These are phyloP conservation scores for Juglanconis juglandina DNA, from an alignment of 2,329 filamentous ascomycete species.

Conservation along the genomic window DNA sequence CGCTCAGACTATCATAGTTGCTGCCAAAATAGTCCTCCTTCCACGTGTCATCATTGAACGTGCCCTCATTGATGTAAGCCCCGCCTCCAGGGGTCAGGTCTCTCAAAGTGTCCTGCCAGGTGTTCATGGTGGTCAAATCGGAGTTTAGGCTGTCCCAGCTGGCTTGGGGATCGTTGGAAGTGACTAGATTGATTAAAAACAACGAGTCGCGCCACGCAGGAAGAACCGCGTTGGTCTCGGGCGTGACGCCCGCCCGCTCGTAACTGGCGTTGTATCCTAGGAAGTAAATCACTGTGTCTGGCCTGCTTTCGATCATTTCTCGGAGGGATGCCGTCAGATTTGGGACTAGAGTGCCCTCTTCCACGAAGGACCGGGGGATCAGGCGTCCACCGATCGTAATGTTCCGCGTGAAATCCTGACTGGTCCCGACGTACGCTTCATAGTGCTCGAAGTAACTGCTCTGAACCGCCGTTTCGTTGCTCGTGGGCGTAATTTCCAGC, in stretches of 20 bases:
- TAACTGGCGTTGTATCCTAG: background rate
- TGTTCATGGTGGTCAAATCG: conserved; percentile 21
- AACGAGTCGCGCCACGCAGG: conserved; percentile 35
- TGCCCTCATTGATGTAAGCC: conserved; percentile 30
- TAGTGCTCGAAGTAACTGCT: conserved; percentile 30
- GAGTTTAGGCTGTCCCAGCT: conserved; percentile 17
- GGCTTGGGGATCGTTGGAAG: conserved; percentile 21
- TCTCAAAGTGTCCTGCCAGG: conserved; percentile 26
- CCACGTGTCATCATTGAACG: conserved; percentile 29
- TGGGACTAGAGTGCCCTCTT: background rate
- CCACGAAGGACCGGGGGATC: conserved; percentile 26
- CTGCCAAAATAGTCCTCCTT: conserved; percentile 27
- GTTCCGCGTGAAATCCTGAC: conserved; percentile 28
- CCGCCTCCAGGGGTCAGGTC: conserved; percentile 18
- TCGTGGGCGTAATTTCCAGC: conserved; percentile 24
- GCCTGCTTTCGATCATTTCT: background rate
- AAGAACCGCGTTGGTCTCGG: conserved; percentile 31
- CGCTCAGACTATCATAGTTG: conserved; percentile 24
- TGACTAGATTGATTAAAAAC: conserved; percentile 29
- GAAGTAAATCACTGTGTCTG: background rate
- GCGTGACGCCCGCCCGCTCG: background rate
- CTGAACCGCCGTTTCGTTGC: conserved; percentile 23
- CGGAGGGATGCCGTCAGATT: too few species aligned
- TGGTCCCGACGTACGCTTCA: conserved; percentile 31
- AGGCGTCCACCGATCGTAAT: conserved; percentile 34